phyloP scores from a whole-genome alignment of 805 yeast genomes.

The Kodamaea restingae region DNA sequence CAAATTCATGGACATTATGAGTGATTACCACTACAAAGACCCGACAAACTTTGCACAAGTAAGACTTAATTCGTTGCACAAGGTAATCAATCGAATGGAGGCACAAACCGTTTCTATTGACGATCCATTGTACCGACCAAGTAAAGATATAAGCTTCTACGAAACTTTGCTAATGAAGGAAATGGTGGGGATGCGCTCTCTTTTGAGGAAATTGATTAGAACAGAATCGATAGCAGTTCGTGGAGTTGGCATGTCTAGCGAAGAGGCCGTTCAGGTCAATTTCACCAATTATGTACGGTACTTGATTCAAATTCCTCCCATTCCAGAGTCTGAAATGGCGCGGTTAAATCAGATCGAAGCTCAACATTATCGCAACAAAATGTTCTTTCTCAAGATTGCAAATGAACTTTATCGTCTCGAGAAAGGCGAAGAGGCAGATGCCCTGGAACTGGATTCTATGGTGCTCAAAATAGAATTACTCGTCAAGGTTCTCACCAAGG shows the following conservation, averaged over 20 bases:
- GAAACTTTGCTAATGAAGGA: conserved; percentile 32
- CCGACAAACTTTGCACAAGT: conserved; percentile 37
- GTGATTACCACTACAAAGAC: conserved; percentile 31
- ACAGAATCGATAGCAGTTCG: conserved; percentile 8
- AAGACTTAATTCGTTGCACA: conserved; percentile 28
- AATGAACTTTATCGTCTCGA: conserved; percentile 23
- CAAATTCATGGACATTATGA: conserved; percentile 27
- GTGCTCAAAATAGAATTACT: conserved; percentile 13
- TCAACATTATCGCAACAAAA: conserved; percentile 28
- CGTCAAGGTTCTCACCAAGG: conserved; percentile 30
- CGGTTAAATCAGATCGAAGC: conserved; percentile 18
- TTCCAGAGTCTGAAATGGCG: conserved; percentile 9
- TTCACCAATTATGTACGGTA: conserved; percentile 35
- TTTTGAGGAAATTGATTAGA: conserved; percentile 24
- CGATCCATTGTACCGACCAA: conserved; percentile 7
- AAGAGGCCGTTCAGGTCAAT: conserved; percentile 38
- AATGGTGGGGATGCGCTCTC: conserved; percentile 23
- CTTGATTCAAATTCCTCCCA: conserved; percentile 28
- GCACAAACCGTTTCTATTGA: neutral
- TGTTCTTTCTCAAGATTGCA: conserved; percentile 23
- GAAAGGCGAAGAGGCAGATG: conserved; percentile 26
- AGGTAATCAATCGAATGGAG: conserved; percentile 21
- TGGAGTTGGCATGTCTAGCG: conserved; percentile 16
- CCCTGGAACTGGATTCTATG: conserved; percentile 19
- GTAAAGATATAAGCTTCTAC: conserved; percentile 20